Evolutionary conservation across 2,329 filamentous ascomycete genomes (phyloP).

Genomic region (Xylariaceae sp.): DNA sequence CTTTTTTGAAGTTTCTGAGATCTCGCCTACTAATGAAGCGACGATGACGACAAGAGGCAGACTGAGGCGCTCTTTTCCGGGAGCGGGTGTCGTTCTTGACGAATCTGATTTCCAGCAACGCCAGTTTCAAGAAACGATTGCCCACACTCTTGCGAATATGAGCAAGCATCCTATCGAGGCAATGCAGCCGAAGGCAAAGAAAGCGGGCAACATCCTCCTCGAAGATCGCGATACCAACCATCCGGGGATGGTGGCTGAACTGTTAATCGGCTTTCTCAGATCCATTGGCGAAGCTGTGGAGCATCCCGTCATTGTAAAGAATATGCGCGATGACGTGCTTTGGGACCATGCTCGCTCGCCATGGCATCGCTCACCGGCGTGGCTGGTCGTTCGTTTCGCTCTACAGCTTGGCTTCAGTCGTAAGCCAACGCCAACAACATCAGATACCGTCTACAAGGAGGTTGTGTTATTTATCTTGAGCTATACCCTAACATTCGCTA

Average conservation of each 20-base stretch:
- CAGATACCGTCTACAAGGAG: conserved; percentile 9
- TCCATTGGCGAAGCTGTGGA: conserved; percentile 45
- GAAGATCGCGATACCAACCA: conserved; percentile 56
- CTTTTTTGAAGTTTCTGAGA: conserved; percentile 45
- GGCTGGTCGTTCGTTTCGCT: conserved; percentile 61
- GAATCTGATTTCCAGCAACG: conserved; percentile 14
- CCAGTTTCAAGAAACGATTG: conserved; percentile 25
- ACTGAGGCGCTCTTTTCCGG: conserved; percentile 31
- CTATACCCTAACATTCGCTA: neutral
- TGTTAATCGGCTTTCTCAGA: conserved; percentile 51
- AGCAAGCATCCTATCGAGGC: conserved; percentile 20
- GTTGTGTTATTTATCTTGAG: conserved; percentile 6
- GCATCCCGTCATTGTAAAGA: conserved; percentile 50
- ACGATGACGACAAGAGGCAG: conserved; percentile 42
- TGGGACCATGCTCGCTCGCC: conserved; percentile 47
- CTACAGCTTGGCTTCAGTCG: conserved; percentile 48
- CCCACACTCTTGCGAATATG: conserved; percentile 32
- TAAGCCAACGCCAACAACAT: neutral
- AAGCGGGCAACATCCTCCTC: conserved; percentile 39
- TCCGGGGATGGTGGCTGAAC: conserved; percentile 57
- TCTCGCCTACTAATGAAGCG: conserved; percentile 38
- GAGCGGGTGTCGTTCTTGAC: conserved; percentile 46
- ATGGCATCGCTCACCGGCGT: conserved; percentile 50
- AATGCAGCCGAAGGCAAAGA: conserved; percentile 38
- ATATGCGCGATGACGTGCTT: conserved; percentile 59